These are phyloP conservation scores for Globisporangium cederbergense DNA, from an alignment of 352 stramenopile genomes.

Conservation along the genomic window DNA sequence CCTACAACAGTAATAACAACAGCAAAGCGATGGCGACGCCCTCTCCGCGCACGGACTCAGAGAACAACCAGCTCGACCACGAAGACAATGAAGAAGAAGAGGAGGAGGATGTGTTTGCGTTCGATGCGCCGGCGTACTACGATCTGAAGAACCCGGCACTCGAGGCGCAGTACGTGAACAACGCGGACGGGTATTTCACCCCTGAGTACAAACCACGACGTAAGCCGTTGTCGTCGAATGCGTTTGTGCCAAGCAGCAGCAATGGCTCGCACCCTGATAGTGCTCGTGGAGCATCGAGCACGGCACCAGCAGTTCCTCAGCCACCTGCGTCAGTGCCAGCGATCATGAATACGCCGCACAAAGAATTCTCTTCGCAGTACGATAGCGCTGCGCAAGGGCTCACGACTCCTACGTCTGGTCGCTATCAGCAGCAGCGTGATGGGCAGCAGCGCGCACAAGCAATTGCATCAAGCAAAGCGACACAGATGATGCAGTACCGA, in stretches of 20 bases:
- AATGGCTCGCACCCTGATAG: background rate
- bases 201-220: constrained; percentile 12
- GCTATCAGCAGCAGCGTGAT: constrained; percentile 1
- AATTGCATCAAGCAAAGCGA: background rate
- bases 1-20: background rate
- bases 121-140: constrained; percentile 82
- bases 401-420: background rate
- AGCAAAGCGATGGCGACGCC: constrained; percentile 9
- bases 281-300: background rate
- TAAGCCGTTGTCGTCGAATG: background rate
- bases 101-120: constrained; percentile 70
- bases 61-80: constrained; percentile 27
- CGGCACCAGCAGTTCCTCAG: background rate
- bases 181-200: constrained; percentile 79
- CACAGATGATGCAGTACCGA: constrained; percentile 12
- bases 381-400: background rate
- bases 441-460: background rate
- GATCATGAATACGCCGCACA: constrained; percentile 4
- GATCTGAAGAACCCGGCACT: constrained; percentile 70
- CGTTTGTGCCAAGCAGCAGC: constrained; percentile 2
- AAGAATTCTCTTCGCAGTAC: background rate
- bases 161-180: constrained; percentile 80
- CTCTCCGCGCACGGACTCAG: constrained; percentile 15
- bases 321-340: background rate
- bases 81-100: constrained; percentile 34